Base-by-base conservation (phyloP, 345 rosid genomes). In the Gossypium bickii region DNA sequence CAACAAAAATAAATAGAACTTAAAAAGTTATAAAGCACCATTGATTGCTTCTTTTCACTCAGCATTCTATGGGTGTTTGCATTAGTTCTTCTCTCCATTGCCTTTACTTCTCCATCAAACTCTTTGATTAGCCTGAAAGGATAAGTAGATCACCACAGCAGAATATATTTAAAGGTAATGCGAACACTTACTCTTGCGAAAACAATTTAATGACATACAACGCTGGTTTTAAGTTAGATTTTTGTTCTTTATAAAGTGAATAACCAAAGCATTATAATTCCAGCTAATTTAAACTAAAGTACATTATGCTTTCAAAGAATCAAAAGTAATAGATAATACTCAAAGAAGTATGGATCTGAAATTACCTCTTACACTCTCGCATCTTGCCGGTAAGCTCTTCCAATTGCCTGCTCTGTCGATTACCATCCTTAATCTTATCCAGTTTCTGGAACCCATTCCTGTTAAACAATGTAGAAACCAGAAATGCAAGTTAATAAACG, bases 381-480 rank as follows among this genome's bases (percentile, higher is more conserved):
- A 95, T 95, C 83, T 86, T 93, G 53, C 83, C 97, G 1, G 98
- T 90, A 77, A 95, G 97, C 78, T 95, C 99, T 79, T 95, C 98
- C 71, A 95, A 85, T 84, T 95, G 98, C 80, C 97, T 89, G 74
- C 94, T 89, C 79, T 91, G 94, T 78, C 99, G 87, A 77, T 72
- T 95, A 24, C 84, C 87, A 82, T 95, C 99, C 85, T 95, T 95
- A 63, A 95, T 86, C 85, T 95, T 95, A 77, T 95, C 98, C 85
- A 95, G 80, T 84, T 90, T 95, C 85, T 93, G 97, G 82, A 95
- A 94, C 8, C 97, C 98, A 88, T 90, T 92, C 78, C 98, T 94
- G 85, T 69, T 29, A 52, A 27, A 6, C 64, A 70, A 13, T 56
- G 22, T 67, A 67, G 43, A 63, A 74, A 41, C 15, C 38, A 38